Conservation (phyloP, 768 basidiomycete species). For the Phlebiopsis flavidoalba region DNA sequence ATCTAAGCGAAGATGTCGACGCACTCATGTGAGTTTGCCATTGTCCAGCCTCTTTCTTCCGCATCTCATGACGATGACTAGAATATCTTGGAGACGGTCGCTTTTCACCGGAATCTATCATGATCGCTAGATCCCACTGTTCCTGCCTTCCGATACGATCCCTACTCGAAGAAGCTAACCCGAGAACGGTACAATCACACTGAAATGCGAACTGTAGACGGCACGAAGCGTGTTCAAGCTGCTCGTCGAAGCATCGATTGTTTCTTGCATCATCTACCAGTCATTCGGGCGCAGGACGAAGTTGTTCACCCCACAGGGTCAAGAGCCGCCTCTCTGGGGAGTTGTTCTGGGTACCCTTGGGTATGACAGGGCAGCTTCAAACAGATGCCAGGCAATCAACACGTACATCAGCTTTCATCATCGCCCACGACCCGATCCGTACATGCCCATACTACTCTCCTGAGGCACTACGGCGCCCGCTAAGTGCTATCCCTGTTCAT, state of each 20-base stretch:
- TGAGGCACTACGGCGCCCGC: slow-evolving; percentile 97
- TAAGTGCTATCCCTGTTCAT: slow-evolving; percentile 85
- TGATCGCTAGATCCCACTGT: slow-evolving; percentile 98
- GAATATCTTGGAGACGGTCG: slow-evolving; percentile 97
- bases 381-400: slow-evolving; percentile 83
- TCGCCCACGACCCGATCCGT: slow-evolving; percentile 55
- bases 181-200: slow-evolving; percentile 85
- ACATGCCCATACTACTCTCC: slow-evolving; percentile 88
- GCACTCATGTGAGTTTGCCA: slow-evolving; percentile 73
- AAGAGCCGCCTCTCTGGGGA: slow-evolving; percentile 59
- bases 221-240: slow-evolving; percentile 59
- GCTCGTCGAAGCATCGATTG: slow-evolving; percentile 66
- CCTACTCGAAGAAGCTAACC: slow-evolving; percentile 96
- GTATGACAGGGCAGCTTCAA: slow-evolving; percentile 89
- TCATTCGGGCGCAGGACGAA: slow-evolving; percentile 4
- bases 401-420: slow-evolving; percentile 58
- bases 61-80: slow-evolving; percentile 27
- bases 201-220: slow-evolving; percentile 77
- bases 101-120: slow-evolving; percentile 97
- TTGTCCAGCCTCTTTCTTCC: background rate
- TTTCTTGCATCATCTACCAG: slow-evolving; percentile 15
- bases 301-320: slow-evolving; percentile 4
- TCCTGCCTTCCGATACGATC: slow-evolving; percentile 97
- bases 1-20: slow-evolving; percentile 70
- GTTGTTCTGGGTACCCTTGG: slow-evolving; percentile 91